Conservation (phyloP, 108 stramenopile genomes). For the Thalassiosira profunda region DNA sequence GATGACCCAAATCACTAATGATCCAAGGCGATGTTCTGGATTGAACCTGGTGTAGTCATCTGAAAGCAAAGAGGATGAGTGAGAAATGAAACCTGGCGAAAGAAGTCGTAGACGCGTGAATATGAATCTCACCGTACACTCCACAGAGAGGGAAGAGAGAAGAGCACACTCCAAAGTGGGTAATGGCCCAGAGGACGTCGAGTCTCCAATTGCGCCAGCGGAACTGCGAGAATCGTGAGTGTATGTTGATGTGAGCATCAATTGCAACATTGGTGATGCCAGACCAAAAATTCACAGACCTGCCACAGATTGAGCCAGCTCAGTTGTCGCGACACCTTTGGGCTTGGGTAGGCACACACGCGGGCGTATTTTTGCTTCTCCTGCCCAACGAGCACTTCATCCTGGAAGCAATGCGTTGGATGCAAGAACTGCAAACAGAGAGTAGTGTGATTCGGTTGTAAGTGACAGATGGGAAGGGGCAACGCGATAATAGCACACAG, state of each 20-base stretch:
- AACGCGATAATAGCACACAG: background rate
- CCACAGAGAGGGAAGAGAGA: conserved; percentile 70
- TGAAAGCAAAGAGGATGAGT: background rate
- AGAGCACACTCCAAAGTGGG: conserved; percentile 56
- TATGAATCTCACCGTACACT: conserved; percentile 39
- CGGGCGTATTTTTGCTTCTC: conserved; percentile 45
- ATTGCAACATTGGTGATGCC: background rate
- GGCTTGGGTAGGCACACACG: conserved; percentile 52
- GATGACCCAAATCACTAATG: conserved; percentile 28
- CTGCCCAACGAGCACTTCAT: conserved; percentile 52
- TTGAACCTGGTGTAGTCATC: conserved; percentile 48
- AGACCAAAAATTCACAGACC: conserved; percentile 5
- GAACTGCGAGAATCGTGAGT: conserved; percentile 18
- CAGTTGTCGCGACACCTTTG: conserved; percentile 44
- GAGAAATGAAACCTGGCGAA: background rate
- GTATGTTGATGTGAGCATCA: background rate
- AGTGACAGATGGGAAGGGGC: background rate
- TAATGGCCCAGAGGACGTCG: conserved; percentile 55
- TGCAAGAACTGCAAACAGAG: conserved; percentile 42
- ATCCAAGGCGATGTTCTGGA: conserved; percentile 26
- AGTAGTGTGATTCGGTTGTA: too few species aligned
- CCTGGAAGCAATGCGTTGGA: conserved; percentile 58
- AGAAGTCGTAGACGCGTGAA: too few species aligned
- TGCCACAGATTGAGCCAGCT: conserved; percentile 64
- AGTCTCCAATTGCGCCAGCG: conserved; percentile 66